These are phyloP conservation scores for Paramecium bursaria DNA, from an alignment of 73 alveolate genomes.

Conservation along the genomic window DNA sequence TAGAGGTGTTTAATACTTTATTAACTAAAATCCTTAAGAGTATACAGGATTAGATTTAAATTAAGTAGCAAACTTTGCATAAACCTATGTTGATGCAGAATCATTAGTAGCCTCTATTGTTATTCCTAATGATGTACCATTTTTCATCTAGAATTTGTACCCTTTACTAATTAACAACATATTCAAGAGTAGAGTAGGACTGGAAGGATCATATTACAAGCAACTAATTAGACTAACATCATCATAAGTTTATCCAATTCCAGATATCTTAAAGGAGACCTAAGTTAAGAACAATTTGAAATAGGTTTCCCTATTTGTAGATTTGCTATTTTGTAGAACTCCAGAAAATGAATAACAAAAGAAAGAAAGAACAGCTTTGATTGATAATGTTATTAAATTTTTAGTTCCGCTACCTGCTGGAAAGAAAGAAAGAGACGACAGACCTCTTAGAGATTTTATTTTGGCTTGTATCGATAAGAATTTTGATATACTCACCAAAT, in stretches of 20 bases:
- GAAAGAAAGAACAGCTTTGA: not conserved
- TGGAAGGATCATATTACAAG: too few relatives aligned
- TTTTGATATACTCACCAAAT: not conserved
- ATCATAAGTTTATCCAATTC: too few relatives aligned
- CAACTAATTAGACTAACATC: too few relatives aligned
- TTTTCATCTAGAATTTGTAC: not conserved
- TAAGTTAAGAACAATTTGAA: too few relatives aligned
- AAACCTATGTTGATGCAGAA: constrained; percentile 6
- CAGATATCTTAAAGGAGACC: too few relatives aligned
- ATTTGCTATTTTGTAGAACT: too few relatives aligned
- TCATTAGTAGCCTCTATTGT: not conserved
- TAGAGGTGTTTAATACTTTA: not conserved
- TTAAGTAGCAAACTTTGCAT: not conserved
- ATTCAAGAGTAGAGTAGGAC: not conserved
- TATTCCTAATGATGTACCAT: constrained; percentile 26
- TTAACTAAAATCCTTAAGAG: not conserved
- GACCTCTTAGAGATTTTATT: not conserved
- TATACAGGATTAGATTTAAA: constrained; percentile 27
- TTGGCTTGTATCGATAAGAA: constrained; percentile 20
- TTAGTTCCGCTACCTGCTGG: constrained; percentile 1
- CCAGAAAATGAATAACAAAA: too few relatives aligned
- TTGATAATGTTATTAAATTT: not conserved
- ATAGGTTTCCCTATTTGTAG: too few relatives aligned
- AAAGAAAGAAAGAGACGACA: not conserved
- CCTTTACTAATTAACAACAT: not conserved